Evolutionary conservation across 495 filamentous ascomycete genomes (phyloP).

Genomic region (Rhypophila decipiens): DNA sequence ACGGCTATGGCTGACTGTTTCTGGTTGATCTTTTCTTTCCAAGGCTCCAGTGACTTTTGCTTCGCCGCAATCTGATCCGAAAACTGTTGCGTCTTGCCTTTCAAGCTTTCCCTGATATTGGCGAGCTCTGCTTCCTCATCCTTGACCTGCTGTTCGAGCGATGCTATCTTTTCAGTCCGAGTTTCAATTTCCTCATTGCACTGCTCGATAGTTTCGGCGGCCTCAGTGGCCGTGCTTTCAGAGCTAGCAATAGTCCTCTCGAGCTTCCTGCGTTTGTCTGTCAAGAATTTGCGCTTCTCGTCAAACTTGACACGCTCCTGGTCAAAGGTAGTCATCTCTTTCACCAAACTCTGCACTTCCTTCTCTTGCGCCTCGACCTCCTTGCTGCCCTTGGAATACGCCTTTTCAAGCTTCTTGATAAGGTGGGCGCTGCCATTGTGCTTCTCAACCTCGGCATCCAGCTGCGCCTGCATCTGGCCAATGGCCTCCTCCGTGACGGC

Average conservation of each 20-base stretch:
- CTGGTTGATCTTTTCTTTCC: slow-evolving; percentile 93
- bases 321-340: slow-evolving; percentile 87
- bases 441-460: slow-evolving; percentile 85
- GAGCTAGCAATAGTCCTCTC: slow-evolving; percentile 75
- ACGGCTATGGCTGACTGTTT: slow-evolving; percentile 92
- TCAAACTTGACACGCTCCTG: slow-evolving; percentile 96
- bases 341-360: slow-evolving; percentile 67
- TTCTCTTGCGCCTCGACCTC: slow-evolving; percentile 81
- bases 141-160: slow-evolving; percentile 67
- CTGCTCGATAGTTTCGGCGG: slow-evolving; percentile 69
- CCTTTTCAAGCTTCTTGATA: slow-evolving; percentile 83
- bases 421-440: slow-evolving; percentile 85
- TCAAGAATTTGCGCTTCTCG: slow-evolving; percentile 90
- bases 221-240: slow-evolving; percentile 60
- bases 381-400: slow-evolving; percentile 72
- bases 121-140: slow-evolving; percentile 76
- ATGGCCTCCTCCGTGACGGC: slow-evolving; percentile 87
- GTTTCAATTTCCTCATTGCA: slow-evolving; percentile 70
- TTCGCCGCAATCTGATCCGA: slow-evolving; percentile 88
- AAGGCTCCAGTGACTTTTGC: slow-evolving; percentile 92
- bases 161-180: slow-evolving; percentile 59
- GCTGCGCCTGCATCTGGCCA: slow-evolving; percentile 76
- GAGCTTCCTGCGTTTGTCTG: slow-evolving; percentile 85
- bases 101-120: slow-evolving; percentile 72
- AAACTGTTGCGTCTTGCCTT: slow-evolving; percentile 90